Evolutionary conservation across 2,329 filamentous ascomycete genomes (phyloP).

Genomic region (Talaromyces sp.): DNA sequence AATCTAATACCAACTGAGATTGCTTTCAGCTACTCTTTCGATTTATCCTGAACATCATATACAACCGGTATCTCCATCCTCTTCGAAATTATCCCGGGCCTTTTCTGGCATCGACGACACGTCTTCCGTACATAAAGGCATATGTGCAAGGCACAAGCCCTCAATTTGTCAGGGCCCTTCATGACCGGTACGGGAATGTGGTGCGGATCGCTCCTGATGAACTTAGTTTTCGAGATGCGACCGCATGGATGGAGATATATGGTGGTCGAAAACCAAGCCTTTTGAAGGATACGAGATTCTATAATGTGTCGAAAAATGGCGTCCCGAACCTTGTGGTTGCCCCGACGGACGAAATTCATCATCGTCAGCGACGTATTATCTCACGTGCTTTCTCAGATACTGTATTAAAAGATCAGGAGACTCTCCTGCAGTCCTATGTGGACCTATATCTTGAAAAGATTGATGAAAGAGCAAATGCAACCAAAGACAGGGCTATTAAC

Average conservation of each 20-base stretch:
- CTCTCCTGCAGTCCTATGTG: not conserved
- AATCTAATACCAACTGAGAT: no score
- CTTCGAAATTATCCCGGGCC: not conserved
- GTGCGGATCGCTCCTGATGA: not conserved
- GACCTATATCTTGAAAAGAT: not conserved
- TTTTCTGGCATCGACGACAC: not conserved
- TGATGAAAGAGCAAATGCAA: not conserved
- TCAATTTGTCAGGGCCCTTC: not conserved
- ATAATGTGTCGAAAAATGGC: not conserved
- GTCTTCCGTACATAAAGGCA: not conserved
- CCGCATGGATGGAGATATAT: not conserved
- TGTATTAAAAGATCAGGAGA: not conserved
- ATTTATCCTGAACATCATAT: not conserved
- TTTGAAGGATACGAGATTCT: not conserved
- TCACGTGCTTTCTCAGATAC: not conserved
- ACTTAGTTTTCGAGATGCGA: not conserved
- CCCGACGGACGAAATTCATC: not conserved
- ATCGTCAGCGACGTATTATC: not conserved
- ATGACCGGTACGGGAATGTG: not conserved
- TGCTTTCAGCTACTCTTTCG: not conserved
- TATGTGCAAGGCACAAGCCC: no score
- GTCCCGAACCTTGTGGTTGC: not conserved
- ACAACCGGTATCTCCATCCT: not conserved
- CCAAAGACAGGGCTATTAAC: not conserved
- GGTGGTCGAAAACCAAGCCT: not conserved